These are phyloP conservation scores for Ogataea degrootiae DNA, from an alignment of 805 yeast species.

Conservation along the genomic window DNA sequence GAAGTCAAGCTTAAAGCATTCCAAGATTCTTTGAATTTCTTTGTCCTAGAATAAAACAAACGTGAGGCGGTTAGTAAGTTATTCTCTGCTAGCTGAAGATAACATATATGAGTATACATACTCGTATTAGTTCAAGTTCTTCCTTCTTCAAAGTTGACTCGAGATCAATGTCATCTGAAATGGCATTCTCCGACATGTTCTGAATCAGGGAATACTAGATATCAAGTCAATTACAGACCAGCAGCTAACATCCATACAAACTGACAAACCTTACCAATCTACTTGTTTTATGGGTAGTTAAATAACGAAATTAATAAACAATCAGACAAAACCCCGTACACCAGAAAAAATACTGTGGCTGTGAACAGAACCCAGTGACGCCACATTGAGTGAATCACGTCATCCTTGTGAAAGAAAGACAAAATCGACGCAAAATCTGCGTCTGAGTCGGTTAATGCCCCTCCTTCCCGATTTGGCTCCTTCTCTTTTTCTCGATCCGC, in stretches of 20 bases:
- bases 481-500: not conserved
- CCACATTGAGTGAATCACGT: too few relatives aligned
- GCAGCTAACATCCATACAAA: too few relatives aligned
- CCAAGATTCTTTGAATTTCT: slow-evolving; percentile 53
- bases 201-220: too few relatives aligned
- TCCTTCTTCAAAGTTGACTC: slow-evolving; percentile 15
- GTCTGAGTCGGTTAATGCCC: not conserved
- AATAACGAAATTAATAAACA: too few relatives aligned
- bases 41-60: slow-evolving; percentile 30
- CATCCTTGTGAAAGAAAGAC: not conserved
- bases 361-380: too few relatives aligned
- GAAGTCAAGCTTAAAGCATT: slow-evolving; percentile 44
- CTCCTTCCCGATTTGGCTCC: not conserved
- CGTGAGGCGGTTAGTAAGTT: not conserved
- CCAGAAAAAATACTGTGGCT: too few relatives aligned
- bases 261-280: too few relatives aligned
- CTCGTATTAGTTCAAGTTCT: slow-evolving; percentile 17
- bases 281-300: too few relatives aligned
- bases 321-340: too few relatives aligned
- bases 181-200: not conserved
- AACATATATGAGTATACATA: slow-evolving; percentile 4
- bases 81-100: not conserved
- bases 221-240: too few relatives aligned
- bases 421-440: not conserved
- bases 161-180: slow-evolving; percentile 5